phyloP scores from a whole-genome alignment of 208 protist genomes.

The Blechomonas ayalai region DNA sequence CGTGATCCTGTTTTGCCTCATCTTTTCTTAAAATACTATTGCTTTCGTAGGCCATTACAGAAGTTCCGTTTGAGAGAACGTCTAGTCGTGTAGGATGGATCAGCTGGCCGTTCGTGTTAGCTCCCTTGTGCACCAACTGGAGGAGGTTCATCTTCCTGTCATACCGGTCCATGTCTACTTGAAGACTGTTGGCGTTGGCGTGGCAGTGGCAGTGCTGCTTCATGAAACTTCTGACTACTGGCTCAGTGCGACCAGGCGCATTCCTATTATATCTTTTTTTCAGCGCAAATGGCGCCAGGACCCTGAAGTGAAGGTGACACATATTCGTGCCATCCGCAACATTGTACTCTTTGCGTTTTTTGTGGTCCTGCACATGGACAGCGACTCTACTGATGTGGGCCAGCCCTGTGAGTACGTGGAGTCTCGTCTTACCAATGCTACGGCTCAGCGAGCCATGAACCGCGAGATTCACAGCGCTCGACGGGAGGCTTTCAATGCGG shows the following conservation, averaged over 20 bases:
- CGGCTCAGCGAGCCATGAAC: conserved; percentile 36
- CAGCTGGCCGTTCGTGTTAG: conserved; percentile 54
- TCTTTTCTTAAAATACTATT: conserved; percentile 2
- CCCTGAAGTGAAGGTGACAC: conserved; percentile 34
- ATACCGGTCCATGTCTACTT: conserved; percentile 48
- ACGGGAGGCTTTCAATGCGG: conserved; percentile 44
- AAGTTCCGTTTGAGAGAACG: not conserved
- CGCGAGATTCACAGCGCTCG: conserved; percentile 63
- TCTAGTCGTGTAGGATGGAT: conserved; percentile 49
- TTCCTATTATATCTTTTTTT: conserved; percentile 78
- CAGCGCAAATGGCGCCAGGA: conserved; percentile 56
- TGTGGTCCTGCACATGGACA: conserved; percentile 48
- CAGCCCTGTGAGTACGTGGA: conserved; percentile 69
- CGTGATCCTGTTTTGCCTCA: too few relatives aligned
- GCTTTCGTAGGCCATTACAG: not conserved
- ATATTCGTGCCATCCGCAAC: conserved; percentile 55
- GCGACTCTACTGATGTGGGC: conserved; percentile 18
- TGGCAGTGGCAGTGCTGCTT: conserved; percentile 66
- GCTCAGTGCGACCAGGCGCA: conserved; percentile 37
- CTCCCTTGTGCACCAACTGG: conserved; percentile 48
- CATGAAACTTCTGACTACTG: conserved; percentile 78
- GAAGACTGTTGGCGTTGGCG: conserved; percentile 48
- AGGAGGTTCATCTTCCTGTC: conserved; percentile 52
- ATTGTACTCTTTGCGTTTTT: conserved; percentile 58
- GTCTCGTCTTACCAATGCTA: conserved; percentile 42